A percentile compares a stretch with the other conserved stretches of the same genome.
Conservation (phyloP, 1,284 basidiomycete genomes). For the Termitomyces sp. region DNA sequence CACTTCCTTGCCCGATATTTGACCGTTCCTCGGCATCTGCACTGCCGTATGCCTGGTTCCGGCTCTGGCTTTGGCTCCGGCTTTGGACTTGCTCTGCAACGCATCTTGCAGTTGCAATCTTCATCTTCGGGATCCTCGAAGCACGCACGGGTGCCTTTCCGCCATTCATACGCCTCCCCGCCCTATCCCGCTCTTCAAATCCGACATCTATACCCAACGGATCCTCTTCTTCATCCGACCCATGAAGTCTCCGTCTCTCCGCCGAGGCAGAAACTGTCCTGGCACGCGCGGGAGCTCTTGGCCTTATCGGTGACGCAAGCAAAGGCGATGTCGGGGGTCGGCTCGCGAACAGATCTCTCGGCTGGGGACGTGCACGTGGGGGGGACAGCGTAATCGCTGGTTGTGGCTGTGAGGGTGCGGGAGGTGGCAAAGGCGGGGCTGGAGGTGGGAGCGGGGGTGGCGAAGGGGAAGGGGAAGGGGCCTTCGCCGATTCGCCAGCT, state of each 20-base stretch:
- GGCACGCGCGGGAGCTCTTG: conserved; percentile 45
- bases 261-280: conserved; percentile 20
- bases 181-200: conserved; percentile 6
- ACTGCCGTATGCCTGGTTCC: not conserved
- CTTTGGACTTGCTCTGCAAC: not conserved
- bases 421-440: not conserved
- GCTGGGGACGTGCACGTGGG: conserved; percentile 1
- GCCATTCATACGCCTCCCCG: not conserved
- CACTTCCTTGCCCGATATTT: conserved; percentile 1
- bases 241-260: conserved; percentile 16
- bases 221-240: conserved; percentile 26
- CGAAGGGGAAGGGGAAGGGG: conserved; percentile 13
- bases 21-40: not conserved
- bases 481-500: not conserved
- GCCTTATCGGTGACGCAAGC: conserved; percentile 51
- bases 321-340: conserved; percentile 61
- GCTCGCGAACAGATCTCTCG: conserved; percentile 43
- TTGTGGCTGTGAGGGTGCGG: conserved; percentile 19
- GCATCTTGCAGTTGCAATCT: not conserved
- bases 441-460: conserved; percentile 21
- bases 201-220: conserved; percentile 12
- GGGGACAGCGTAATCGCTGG: conserved; percentile 4
- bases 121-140: conserved; percentile 9
- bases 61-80: not conserved
- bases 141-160: not conserved